Evolutionary conservation across 2,329 filamentous ascomycete genomes (phyloP).

Genomic region (Pseudogymnoascus sp.): DNA sequence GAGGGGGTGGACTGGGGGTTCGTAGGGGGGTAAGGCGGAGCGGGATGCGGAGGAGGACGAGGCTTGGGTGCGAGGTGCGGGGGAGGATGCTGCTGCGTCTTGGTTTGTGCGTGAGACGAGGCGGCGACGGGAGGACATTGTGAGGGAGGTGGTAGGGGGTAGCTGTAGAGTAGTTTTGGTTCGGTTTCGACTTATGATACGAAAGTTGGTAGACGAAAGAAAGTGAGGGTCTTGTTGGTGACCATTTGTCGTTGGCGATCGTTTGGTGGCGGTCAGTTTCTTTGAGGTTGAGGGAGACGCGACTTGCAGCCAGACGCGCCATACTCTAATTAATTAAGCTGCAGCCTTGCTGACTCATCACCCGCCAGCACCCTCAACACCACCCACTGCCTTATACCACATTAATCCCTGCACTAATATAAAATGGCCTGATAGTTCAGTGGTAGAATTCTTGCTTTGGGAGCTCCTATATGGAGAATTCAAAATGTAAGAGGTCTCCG

Average conservation of each 20-base stretch:
- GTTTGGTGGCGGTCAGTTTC: neutral
- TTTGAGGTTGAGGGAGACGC: neutral
- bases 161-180: no score
- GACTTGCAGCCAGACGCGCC: neutral
- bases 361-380: no score
- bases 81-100: neutral
- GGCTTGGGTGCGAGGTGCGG: neutral
- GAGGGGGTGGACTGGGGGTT: slow-evolving; percentile 45
- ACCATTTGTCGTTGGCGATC: neutral
- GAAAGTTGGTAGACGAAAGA: neutral
- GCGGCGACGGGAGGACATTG: neutral
- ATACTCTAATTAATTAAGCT: neutral
- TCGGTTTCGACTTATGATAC: no score
- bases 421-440: slow-evolving; percentile 5
- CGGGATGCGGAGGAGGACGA: neutral
- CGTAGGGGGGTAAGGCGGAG: slow-evolving; percentile 40
- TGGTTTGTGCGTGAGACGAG: slow-evolving; percentile 4
- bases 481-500: slow-evolving; percentile 5
- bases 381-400: no score
- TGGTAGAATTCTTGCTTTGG: slow-evolving; percentile 7
- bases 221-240: neutral
- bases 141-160: neutral
- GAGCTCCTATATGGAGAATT: neutral
- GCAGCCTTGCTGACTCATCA: neutral
- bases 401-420: no score